phyloP scores from a whole-genome alignment of 495 filamentous ascomycete genomes.

The Cudoniella acicularis region DNA sequence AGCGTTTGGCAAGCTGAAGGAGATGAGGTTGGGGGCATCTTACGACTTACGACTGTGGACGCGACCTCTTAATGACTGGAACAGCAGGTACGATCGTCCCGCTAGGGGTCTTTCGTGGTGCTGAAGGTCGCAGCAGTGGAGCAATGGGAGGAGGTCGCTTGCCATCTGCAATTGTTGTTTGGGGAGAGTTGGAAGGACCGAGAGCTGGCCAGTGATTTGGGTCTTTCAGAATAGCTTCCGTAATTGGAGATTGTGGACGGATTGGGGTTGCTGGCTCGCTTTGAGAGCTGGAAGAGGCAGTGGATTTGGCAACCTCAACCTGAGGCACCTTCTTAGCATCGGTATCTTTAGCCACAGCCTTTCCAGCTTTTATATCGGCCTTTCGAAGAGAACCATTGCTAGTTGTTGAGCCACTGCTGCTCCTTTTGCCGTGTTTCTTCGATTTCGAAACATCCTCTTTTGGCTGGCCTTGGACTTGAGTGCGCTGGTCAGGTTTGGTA shows the following conservation, averaged over 20 bases:
- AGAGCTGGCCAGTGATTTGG: slow-evolving; percentile 10
- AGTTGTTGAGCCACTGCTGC: neutral
- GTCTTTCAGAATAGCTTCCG: slow-evolving; percentile 2
- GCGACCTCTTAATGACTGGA: slow-evolving; percentile 7
- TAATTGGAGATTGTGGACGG: neutral
- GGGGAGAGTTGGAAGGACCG: slow-evolving; percentile 1
- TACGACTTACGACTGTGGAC: slow-evolving; percentile 24
- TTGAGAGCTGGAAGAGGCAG: neutral
- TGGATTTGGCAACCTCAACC: neutral
- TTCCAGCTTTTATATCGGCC: slow-evolving; percentile 5
- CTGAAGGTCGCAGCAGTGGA: neutral
- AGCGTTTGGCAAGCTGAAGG: neutral
- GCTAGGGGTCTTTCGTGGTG: neutral
- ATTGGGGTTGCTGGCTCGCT: neutral
- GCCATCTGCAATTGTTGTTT: slow-evolving; percentile 11
- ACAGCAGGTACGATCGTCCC: slow-evolving; percentile 11
- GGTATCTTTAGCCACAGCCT: neutral
- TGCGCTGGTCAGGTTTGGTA: neutral
- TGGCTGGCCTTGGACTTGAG: neutral
- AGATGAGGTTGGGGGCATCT: slow-evolving; percentile 11
- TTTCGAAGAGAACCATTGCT: slow-evolving; percentile 12
- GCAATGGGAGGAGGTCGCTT: slow-evolving; percentile 10
- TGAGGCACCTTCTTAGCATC: too few relatives aligned
- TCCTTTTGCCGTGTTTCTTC: slow-evolving; percentile 8
- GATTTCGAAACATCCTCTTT: neutral